These are phyloP conservation scores for Trifolium pratense DNA, from an alignment of 306 rosid genomes.

Conservation along the genomic window DNA sequence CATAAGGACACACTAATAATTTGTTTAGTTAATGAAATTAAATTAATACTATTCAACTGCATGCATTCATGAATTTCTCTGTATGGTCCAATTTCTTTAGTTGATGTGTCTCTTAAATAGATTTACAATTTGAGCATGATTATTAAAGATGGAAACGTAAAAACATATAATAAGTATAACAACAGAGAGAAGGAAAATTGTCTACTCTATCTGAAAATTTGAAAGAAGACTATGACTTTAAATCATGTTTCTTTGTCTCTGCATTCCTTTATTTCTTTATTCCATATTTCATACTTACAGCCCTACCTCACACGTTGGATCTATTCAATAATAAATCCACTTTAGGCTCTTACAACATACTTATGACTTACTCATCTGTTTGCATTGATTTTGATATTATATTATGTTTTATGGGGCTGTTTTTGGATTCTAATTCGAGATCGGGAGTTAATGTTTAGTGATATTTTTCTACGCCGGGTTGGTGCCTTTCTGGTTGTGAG, in stretches of 20 bases:
- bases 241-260: constrained; percentile 59
- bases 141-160: constrained; percentile 40
- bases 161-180: constrained; percentile 36
- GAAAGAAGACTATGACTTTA: constrained; percentile 50
- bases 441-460: too few relatives aligned
- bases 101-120: constrained; percentile 34
- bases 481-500: too few relatives aligned
- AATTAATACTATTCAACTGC: constrained; percentile 8
- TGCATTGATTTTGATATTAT: neutral
- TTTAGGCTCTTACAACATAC: constrained; percentile 22
- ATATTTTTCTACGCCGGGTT: too few relatives aligned
- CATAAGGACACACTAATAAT: neutral
- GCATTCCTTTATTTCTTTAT: constrained; percentile 40
- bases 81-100: constrained; percentile 28
- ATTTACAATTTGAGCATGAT: constrained; percentile 21
- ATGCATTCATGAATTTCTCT: constrained; percentile 24
- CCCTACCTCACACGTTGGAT: constrained; percentile 46
- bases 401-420: too few relatives aligned
- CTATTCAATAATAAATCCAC: constrained; percentile 33
- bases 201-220: constrained; percentile 51
- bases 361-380: constrained; percentile 31
- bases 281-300: constrained; percentile 38
- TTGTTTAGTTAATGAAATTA: neutral
- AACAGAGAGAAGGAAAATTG: constrained; percentile 42
- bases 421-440: too few relatives aligned